Conservation (phyloP, 2,329 filamentous ascomycete genomes). For the Emmonsia crescens region DNA sequence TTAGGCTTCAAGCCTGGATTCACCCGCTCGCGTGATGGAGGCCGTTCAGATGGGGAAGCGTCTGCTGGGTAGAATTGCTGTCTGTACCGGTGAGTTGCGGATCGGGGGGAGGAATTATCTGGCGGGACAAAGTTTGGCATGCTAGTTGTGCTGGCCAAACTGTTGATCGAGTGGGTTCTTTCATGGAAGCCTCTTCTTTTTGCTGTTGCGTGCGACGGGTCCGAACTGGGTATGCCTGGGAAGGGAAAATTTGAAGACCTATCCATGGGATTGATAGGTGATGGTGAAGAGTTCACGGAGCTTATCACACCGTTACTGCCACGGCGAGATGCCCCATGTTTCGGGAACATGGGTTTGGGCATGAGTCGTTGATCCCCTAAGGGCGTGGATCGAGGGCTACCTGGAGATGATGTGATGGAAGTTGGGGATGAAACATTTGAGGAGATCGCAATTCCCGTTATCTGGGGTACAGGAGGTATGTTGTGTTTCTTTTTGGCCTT, state of each 20-base stretch:
- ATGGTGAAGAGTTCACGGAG: neutral
- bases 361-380: neutral
- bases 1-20: neutral
- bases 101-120: conserved; percentile 9
- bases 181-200: conserved; percentile 4
- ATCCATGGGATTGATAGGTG: neutral
- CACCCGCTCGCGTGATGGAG: conserved; percentile 6
- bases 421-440: neutral
- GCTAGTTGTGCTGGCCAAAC: conserved; percentile 12
- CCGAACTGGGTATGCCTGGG: neutral
- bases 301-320: neutral
- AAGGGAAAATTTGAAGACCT: neutral
- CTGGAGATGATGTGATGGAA: neutral
- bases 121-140: conserved; percentile 10
- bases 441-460: conserved; percentile 1
- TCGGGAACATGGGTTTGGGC: neutral
- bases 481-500: neutral
- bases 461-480: neutral
- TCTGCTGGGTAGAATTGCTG: conserved; percentile 1
- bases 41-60: neutral
- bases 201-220: neutral
- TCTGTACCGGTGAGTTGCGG: conserved; percentile 8
- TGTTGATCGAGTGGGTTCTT: conserved; percentile 11
- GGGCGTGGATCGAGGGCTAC: neutral
- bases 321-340: neutral